Base-by-base conservation (phyloP, 371 early-diverging fungal genomes). In the Nosema granulosis region DNA sequence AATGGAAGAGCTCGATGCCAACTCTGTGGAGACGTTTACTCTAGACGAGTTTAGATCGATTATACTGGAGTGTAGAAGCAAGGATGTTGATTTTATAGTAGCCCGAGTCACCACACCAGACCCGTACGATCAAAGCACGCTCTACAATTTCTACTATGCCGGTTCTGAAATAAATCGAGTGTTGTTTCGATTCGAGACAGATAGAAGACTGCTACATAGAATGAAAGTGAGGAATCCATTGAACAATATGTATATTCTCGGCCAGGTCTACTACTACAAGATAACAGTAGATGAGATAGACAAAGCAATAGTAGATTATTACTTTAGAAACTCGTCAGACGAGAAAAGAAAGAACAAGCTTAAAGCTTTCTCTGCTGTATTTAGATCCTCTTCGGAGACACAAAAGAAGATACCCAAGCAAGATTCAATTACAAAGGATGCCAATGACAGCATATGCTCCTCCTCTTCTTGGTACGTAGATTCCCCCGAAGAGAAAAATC, bases 201-300 rank as follows among this genome's bases (percentile, higher is more conserved):
- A 77, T 54, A 77, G 86, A 67, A 80, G 82, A 68, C 57, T 86
- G 20, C 71, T 86, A n/a, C 86, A 91, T 69, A 83, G 92, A 63
- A 91, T 92, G 91, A 88, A 88, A 77, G 91, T 91, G 3, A 88
- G 89, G 75, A 92, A 92, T 80, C 91, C 91, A 2, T 78, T 90
- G 28, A 90, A 89, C 81, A 90, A 90, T 81, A 88, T 89, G 89
- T 86, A 83, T 57, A 89, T 90, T 65, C 84, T 90, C 11, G 90
- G 89, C 0, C 90, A 90, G 78, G 91, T 90, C 3, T 87, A 88
- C 66, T 90, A 90, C 78, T 90, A 86, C 74, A 83, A 80, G 51
- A 76, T 86, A 28, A 71, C 80, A 3, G 35, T 32, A n/a, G 67
- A 79, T 13, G 79, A 80, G 29, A 43, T 86, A 22, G 86, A 86